phyloP scores from a whole-genome alignment of 1,284 basidiomycete genomes.

The Melampsora larici-populina region DNA sequence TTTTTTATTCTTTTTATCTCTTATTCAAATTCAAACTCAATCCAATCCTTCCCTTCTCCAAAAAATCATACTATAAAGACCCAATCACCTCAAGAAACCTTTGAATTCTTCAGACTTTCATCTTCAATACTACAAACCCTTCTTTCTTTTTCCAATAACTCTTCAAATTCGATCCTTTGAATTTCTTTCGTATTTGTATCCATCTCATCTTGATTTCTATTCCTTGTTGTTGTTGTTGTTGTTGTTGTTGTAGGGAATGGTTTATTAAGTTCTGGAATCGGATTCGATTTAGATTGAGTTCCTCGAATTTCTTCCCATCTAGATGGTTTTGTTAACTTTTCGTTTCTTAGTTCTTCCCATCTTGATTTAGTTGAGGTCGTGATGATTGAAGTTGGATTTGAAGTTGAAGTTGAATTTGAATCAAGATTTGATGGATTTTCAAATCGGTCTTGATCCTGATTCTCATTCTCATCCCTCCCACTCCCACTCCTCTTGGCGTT shows the following conservation, averaged over 20 bases:
- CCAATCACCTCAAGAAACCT: neutral
- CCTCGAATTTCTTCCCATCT: constrained; percentile 25
- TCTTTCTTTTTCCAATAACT: neutral
- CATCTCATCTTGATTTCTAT: neutral
- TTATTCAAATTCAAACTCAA: no score
- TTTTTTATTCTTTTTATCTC: no score
- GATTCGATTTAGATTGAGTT: neutral
- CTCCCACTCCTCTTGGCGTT: no score
- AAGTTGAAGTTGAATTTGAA: no score
- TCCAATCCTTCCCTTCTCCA: no score
- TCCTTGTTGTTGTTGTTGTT: no score
- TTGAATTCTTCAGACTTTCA: neutral
- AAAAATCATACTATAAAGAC: no score
- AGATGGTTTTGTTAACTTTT: neutral
- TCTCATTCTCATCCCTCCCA: no score
- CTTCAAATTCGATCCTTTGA: constrained; percentile 1
- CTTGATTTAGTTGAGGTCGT: neutral
- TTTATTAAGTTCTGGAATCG: neutral
- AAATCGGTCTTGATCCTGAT: no score
- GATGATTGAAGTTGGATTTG: no score
- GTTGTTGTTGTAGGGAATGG: no score
- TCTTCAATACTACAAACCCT: neutral
- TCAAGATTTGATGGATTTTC: no score
- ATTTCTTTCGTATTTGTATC: neutral
- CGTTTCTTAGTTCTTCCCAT: constrained; percentile 27